These are phyloP conservation scores for Pseudonectria foliicola DNA, from an alignment of 2,329 filamentous ascomycete species.

Conservation along the genomic window DNA sequence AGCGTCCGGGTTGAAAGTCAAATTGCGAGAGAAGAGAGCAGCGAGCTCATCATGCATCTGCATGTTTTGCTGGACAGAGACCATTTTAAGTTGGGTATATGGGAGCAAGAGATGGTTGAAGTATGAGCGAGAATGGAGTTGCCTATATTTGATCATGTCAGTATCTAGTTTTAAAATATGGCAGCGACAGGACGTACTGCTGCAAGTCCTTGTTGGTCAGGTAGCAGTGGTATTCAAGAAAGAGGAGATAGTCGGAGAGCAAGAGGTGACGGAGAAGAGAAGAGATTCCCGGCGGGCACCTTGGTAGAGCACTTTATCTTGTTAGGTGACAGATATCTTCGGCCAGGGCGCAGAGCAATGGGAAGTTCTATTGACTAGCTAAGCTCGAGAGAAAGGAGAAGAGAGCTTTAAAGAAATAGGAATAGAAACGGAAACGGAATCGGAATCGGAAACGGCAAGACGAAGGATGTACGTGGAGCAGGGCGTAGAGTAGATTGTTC, in stretches of 20 bases:
- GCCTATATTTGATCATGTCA: neutral
- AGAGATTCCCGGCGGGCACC: too few species aligned
- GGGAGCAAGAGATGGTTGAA: neutral
- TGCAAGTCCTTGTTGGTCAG: too few species aligned
- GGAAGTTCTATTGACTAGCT: constrained; percentile 18
- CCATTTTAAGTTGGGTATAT: constrained; percentile 25
- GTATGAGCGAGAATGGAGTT: neutral
- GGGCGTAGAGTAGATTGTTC: constrained; percentile 3
- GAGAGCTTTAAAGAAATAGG: constrained; percentile 5
- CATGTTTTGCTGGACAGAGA: constrained; percentile 38
- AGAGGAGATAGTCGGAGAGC: too few species aligned
- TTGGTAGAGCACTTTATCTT: too few species aligned
- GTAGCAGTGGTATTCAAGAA: too few species aligned
- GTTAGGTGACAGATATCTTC: too few species aligned
- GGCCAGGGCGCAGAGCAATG: constrained; percentile 17
- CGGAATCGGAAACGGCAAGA: neutral
- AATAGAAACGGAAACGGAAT: constrained; percentile 3
- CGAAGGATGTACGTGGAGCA: neutral
- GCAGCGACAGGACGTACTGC: too few species aligned
- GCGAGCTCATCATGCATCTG: constrained; percentile 75
- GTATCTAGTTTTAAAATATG: too few species aligned
- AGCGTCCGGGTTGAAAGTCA: constrained; percentile 52
- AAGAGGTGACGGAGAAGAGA: too few species aligned
- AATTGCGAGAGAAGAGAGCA: constrained; percentile 69
- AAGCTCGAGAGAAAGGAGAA: constrained; percentile 14